phyloP scores from a whole-genome alignment of 1,139 yeast genomes.

The Debaryomyces udenii region DNA sequence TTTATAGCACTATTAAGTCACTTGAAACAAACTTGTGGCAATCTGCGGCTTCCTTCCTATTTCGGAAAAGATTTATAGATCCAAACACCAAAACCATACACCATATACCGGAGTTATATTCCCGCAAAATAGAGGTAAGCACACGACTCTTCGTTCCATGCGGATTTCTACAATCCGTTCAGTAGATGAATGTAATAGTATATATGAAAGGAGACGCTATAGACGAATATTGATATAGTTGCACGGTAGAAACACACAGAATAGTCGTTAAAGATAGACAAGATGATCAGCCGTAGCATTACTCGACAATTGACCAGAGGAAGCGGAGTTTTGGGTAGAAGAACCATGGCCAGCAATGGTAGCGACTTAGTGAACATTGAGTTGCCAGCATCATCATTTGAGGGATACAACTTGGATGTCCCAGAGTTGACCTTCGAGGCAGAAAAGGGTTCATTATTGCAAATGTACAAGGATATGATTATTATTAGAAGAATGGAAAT shows the following conservation, averaged over 20 bases:
- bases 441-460: conserved; percentile 74
- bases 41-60: conserved; percentile 8
- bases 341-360: conserved; percentile 39
- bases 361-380: conserved; percentile 52
- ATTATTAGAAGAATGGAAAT: conserved; percentile 96
- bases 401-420: conserved; percentile 76
- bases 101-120: background rate
- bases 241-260: background rate
- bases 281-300: conserved; percentile 11
- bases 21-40: conserved; percentile 9
- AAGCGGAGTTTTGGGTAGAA: conserved; percentile 20
- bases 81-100: conserved; percentile 3
- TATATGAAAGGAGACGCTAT: background rate
- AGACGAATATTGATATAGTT: background rate
- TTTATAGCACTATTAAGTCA: background rate
- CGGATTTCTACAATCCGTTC: conserved; percentile 11
- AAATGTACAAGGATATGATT: conserved; percentile 97
- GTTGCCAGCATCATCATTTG: conserved; percentile 80
- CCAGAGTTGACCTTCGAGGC: conserved; percentile 77
- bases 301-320: conserved; percentile 14
- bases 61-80: background rate
- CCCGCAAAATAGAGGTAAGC: background rate
- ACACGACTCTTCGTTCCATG: conserved; percentile 8
- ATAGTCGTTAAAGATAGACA: conserved; percentile 1
- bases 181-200: background rate